Evolutionary conservation across 176 grass and related monocot genomes (phyloP).

Genomic region (Pharus latifolius): DNA sequence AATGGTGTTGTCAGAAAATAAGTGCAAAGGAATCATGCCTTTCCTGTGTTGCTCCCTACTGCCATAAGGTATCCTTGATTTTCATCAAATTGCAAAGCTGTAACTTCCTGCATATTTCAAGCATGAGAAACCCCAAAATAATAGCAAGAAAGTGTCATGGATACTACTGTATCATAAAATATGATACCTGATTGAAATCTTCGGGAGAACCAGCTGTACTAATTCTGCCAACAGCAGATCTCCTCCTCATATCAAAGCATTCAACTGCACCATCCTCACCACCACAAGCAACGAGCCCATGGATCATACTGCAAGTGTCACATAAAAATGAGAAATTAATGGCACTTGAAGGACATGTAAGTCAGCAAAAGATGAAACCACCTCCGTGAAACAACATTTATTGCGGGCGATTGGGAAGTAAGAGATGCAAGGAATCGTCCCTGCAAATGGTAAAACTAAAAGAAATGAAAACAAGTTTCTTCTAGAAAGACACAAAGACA

Average conservation of each 20-base stretch:
- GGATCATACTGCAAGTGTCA: conserved; percentile 41
- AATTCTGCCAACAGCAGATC: conserved; percentile 84
- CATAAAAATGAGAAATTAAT: neutral
- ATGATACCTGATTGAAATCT: conserved; percentile 65
- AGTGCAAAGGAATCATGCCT: conserved; percentile 37
- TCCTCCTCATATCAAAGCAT: conserved; percentile 93
- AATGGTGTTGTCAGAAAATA: too few species aligned
- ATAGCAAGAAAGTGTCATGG: neutral
- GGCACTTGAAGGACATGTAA: neutral
- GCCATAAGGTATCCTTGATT: conserved; percentile 81
- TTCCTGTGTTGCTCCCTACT: conserved; percentile 76
- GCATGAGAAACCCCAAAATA: neutral
- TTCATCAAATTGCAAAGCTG: conserved; percentile 78
- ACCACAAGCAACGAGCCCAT: conserved; percentile 92
- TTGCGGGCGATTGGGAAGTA: conserved; percentile 64
- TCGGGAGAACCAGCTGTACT: conserved; percentile 40
- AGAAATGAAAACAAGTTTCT: neutral
- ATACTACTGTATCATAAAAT: neutral
- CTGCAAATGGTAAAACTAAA: conserved; percentile 30
- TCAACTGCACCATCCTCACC: conserved; percentile 85
- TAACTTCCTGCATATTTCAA: conserved; percentile 69
- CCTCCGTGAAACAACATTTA: conserved; percentile 84
- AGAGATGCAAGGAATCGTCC: conserved; percentile 82
- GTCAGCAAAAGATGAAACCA: conserved; percentile 13
- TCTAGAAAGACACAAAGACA: conserved; percentile 1